Evolutionary conservation across 2,329 filamentous ascomycete genomes (phyloP).

Genomic region (Coleophoma crateriformis): DNA sequence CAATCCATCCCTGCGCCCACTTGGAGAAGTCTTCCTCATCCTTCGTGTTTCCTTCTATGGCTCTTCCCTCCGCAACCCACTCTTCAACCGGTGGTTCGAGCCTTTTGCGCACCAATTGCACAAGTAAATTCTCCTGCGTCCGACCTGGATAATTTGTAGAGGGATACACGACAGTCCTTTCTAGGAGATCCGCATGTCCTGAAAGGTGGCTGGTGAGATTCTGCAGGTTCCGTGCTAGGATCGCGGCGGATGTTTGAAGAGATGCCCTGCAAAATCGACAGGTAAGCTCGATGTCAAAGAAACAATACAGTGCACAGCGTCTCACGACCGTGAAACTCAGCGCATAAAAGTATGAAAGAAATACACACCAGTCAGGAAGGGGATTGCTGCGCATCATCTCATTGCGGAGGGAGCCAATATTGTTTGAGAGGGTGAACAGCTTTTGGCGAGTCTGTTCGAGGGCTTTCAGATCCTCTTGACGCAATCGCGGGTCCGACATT

Average conservation of each 20-base stretch:
- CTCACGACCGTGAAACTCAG: too few relatives aligned
- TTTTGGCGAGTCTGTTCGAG: slow-evolving; percentile 67
- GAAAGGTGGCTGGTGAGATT: slow-evolving; percentile 60
- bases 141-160: slow-evolving; percentile 69
- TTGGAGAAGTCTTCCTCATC: slow-evolving; percentile 55
- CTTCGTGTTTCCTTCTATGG: slow-evolving; percentile 29
- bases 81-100: slow-evolving; percentile 73
- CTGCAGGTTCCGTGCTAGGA: slow-evolving; percentile 65
- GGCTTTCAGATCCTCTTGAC: slow-evolving; percentile 54
- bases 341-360: too few relatives aligned
- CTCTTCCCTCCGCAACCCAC: slow-evolving; percentile 60
- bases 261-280: slow-evolving; percentile 46
- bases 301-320: too few relatives aligned
- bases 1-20: slow-evolving; percentile 32
- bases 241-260: slow-evolving; percentile 65
- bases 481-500: slow-evolving; percentile 6
- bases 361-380: slow-evolving; percentile 58
- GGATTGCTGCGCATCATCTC: slow-evolving; percentile 58
- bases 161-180: slow-evolving; percentile 67
- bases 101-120: slow-evolving; percentile 74
- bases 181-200: slow-evolving; percentile 62
- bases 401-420: slow-evolving; percentile 57
- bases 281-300: too few relatives aligned
- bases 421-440: slow-evolving; percentile 63
- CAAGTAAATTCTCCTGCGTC: slow-evolving; percentile 60